Percentiles rank a stretch among this genome's conserved stretches.
Conservation (phyloP, 176 grass and related monocot species). For the Musa troglodytarum region DNA sequence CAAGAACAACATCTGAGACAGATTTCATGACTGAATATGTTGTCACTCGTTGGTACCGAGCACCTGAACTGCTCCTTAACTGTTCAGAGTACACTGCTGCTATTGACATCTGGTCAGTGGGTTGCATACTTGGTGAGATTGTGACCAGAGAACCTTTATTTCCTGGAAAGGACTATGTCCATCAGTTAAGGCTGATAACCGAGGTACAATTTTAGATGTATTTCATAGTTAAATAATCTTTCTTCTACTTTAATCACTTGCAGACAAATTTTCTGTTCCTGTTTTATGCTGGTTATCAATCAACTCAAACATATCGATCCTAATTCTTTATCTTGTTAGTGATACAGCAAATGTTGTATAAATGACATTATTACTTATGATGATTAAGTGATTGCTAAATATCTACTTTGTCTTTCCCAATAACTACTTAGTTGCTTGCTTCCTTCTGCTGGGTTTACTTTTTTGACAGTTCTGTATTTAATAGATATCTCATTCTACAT, state of each 20-base stretch:
- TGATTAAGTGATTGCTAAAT: too few relatives aligned
- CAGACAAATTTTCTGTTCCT: background rate
- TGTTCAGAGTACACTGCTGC: conserved; percentile 96
- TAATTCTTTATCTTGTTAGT: too few relatives aligned
- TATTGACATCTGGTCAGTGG: conserved; percentile 95
- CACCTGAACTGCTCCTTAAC: conserved; percentile 87
- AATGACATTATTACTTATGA: too few relatives aligned
- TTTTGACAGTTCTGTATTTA: background rate
- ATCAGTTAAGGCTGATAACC: conserved; percentile 86
- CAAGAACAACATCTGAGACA: conserved; percentile 88
- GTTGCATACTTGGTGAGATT: conserved; percentile 94
- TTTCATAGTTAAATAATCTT: background rate
- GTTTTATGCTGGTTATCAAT: background rate
- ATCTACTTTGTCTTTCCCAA: background rate
- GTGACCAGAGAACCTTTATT: conserved; percentile 78
- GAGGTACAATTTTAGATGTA: conserved; percentile 44
- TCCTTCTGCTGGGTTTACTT: background rate
- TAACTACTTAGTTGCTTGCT: background rate
- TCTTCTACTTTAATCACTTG: background rate
- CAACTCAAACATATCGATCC: too few relatives aligned
- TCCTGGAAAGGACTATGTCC: conserved; percentile 94
- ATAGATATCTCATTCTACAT: too few relatives aligned
- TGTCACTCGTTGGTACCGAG: conserved; percentile 89
- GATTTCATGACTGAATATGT: conserved; percentile 99
- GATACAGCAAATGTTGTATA: too few relatives aligned